Evolutionary conservation across 2,329 filamentous ascomycete species (phyloP), one percentile per base, ranked within the genome.

Genomic region (Celoporthe dispersa): DNA sequence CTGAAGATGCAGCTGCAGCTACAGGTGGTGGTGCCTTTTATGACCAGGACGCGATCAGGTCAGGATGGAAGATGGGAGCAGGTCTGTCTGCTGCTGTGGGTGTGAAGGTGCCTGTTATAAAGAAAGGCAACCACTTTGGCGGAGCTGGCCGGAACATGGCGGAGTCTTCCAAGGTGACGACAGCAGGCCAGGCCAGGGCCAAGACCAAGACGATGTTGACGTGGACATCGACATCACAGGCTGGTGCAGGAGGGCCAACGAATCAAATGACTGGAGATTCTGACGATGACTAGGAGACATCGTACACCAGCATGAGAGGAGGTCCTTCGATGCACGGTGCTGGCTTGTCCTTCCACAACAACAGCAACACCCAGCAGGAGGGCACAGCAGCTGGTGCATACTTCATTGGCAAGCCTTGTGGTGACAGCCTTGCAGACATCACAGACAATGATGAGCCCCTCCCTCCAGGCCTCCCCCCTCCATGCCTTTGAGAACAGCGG

Each of bases 371-470:
- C 6, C 48, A 53, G 14, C 33, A 53, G 14, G 37, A 63, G 14
- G 37, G 59, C 37, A 44, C 62, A 19, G 33, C 51, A 28, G 22
- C 44, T 48, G 65, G 22, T 67, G 41, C 19, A 33, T 70, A 55
- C 22, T 22, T 48, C n/a, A 6, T 48, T 19, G 55, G 67, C 37
- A 68, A 63, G 19, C 70, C 69, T 35, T 72, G 65, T 68, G 70
- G 70, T 25, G 61, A 63, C 65, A 68, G 65, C n/a, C 60, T 70
- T 19, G 70, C 68, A n/a, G 64, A 78, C 51, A 74, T 71, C 41
- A 79, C 77, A 4, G 77, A 79, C 53, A 71, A 73, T 48, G 44
- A 48, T n/a, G 44, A 22, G 11, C 73, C 73, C 31, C 48, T 67
- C 35, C 68, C 55, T 53, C 57, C 35, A 41, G 65, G 63, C 16